Conservation (phyloP, 2,329 filamentous ascomycete genomes). For the Pseudogymnoascus verrucosus region DNA sequence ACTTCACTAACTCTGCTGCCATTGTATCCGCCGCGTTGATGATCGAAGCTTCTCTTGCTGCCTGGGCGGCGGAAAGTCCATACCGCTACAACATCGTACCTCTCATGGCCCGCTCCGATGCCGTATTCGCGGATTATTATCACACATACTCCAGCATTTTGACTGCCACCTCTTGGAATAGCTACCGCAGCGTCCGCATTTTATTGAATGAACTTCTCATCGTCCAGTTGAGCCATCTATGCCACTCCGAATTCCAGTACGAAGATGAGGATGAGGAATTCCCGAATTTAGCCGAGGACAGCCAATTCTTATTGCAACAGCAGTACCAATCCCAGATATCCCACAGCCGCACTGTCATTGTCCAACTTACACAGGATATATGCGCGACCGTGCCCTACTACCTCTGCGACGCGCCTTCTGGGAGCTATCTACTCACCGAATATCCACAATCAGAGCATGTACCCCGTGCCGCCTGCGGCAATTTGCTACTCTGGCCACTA, state of each 20-base stretch:
- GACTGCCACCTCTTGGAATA: neutral
- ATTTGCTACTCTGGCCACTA: conserved; percentile 22
- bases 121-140: conserved; percentile 12
- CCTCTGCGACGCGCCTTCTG: conserved; percentile 14
- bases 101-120: conserved; percentile 12
- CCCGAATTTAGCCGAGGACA: neutral
- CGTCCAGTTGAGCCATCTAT: conserved; percentile 18
- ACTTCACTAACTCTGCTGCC: conserved; percentile 18
- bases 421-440: neutral
- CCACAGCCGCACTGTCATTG: neutral
- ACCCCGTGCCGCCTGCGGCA: conserved; percentile 19
- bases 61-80: neutral
- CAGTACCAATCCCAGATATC: neutral
- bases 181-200: neutral
- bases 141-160: neutral
- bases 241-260: conserved; percentile 1
- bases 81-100: neutral
- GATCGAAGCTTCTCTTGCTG: conserved; percentile 8
- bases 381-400: conserved; percentile 21
- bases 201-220: conserved; percentile 11
- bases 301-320: neutral
- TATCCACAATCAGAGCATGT: neutral
- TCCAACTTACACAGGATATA: conserved; percentile 21
- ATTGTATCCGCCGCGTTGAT: conserved; percentile 14
- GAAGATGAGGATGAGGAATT: neutral